Base-by-base conservation (phyloP, 1,284 basidiomycete genomes). In the Tilletia setariae region DNA sequence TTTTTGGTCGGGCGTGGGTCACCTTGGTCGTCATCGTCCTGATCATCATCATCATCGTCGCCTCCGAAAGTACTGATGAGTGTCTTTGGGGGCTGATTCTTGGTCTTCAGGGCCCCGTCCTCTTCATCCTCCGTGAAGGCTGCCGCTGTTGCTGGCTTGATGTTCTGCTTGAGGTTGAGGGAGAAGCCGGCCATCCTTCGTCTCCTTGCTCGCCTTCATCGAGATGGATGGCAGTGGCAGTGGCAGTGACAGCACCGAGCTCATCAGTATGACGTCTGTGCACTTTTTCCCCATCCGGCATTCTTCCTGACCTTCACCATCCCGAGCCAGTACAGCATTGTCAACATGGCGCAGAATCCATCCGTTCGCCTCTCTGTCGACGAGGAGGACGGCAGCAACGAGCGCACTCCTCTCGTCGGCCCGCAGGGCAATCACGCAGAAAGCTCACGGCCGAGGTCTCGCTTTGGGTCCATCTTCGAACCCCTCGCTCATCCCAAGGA, bases 401-500 rank as follows among this genome's bases (percentile, higher is more conserved):
- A 53, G 13, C 51, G 51, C n/a, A 53, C 51, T 53, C 51, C 51
- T 13, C 51, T 53, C 51, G 51, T 53, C 51, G 51, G 21, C 21
- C 11, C 23, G 3, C 23, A 53, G 51, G 51, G 51, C 13, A 28
- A 13, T 23, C 21, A 28, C 15, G 51, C 16, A 4, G 53, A 21
- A 16, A 21, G 25, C 25, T 28, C 6, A 23, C 11, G 23, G 21
- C 21, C 43, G 15, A 21, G 40, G 6, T 23, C 43, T 21, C 40
- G 42, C 62, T 40, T 44, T 42, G 32, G 25, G 19, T 25, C 46
- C 35, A 71, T 73, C 40, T 72, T 79, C 53, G 68, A 68, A n/a
- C 76, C 74, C 7, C 73, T 79, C 49, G 70, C 74, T 51, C 71
- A 78, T 28, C 81, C 90, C 68, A 89, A 92, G 74, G 89, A 91